A percentile compares a stretch with the other conserved stretches of the same genome.
These are phyloP conservation scores for Oryza officinalis DNA, from an alignment of 176 grass and related monocot genomes.

Conservation along the genomic window DNA sequence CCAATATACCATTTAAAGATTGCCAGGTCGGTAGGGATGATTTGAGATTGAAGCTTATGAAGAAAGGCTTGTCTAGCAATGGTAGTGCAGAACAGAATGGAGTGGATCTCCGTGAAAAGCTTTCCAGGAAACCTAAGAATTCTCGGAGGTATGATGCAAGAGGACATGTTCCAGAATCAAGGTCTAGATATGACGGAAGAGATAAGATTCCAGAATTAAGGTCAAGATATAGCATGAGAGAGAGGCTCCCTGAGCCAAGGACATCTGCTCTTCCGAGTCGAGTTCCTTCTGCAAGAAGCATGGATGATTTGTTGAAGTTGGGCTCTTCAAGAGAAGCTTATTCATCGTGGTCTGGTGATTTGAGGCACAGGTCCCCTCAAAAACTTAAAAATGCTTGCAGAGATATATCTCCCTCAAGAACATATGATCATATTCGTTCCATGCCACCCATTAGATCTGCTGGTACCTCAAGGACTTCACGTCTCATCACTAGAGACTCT, in stretches of 20 bases:
- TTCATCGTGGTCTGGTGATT: slow-evolving; percentile 46
- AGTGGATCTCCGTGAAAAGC: slow-evolving; percentile 76
- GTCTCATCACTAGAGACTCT: slow-evolving; percentile 48
- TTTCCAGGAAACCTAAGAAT: slow-evolving; percentile 56
- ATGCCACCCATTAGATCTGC: slow-evolving; percentile 39
- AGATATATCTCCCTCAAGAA: slow-evolving; percentile 51
- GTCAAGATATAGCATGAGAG: slow-evolving; percentile 41
- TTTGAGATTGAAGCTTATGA: slow-evolving; percentile 81
- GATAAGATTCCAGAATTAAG: slow-evolving; percentile 37
- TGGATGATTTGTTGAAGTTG: slow-evolving; percentile 49
- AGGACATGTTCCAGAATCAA: slow-evolving; percentile 43
- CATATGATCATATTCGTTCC: slow-evolving; percentile 46
- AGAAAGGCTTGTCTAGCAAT: slow-evolving; percentile 58
- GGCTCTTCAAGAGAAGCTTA: slow-evolving; percentile 50
- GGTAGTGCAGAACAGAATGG: slow-evolving; percentile 39
- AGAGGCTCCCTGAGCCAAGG: slow-evolving; percentile 44
- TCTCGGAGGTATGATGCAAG: slow-evolving; percentile 41
- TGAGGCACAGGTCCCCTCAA: slow-evolving; percentile 52
- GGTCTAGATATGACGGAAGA: slow-evolving; percentile 42
- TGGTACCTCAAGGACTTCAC: slow-evolving; percentile 40
- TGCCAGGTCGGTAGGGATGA: slow-evolving; percentile 52
- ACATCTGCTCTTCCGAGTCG: slow-evolving; percentile 39
- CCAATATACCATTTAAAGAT: slow-evolving; percentile 50
- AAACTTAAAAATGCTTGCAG: slow-evolving; percentile 34
- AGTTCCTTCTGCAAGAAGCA: slow-evolving; percentile 58